Percentiles rank a stretch among this genome's conserved stretches.
phyloP scores from a whole-genome alignment of 306 rosid genomes.

The Heteromeles arbutifolia region DNA sequence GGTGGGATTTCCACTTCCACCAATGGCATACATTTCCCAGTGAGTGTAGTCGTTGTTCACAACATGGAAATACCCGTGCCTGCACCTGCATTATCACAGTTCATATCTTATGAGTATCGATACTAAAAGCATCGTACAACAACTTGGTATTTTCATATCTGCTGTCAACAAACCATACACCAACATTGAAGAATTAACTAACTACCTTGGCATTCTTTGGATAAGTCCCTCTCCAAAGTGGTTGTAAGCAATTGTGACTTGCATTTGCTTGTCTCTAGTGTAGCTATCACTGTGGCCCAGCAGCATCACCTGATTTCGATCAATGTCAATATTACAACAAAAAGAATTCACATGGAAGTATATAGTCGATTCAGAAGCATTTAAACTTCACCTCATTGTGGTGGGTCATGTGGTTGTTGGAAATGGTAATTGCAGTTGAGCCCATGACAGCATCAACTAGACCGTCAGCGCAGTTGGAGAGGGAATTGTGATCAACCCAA shows the following conservation, averaged over 20 bases:
- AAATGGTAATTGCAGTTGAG: slow-evolving; percentile 84
- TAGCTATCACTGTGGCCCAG: slow-evolving; percentile 96
- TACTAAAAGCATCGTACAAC: background rate
- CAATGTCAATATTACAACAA: slow-evolving; percentile 1
- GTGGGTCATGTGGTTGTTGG: slow-evolving; percentile 97
- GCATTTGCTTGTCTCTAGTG: slow-evolving; percentile 88
- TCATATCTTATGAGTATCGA: background rate
- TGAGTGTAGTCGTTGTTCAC: slow-evolving; percentile 99
- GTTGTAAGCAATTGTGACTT: slow-evolving; percentile 96
- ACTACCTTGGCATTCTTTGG: slow-evolving; percentile 98
- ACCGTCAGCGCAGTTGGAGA: slow-evolving; percentile 95
- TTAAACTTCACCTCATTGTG: slow-evolving; percentile 73
- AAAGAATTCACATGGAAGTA: background rate
- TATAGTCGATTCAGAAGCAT: background rate
- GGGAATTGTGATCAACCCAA: slow-evolving; percentile 93
- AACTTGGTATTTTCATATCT: background rate
- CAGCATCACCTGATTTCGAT: slow-evolving; percentile 73
- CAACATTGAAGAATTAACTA: slow-evolving; percentile 14
- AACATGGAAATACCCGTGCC: slow-evolving; percentile 96
- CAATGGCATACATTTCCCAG: slow-evolving; percentile 99
- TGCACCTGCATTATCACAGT: slow-evolving; percentile 57
- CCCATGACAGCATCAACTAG: slow-evolving; percentile 98
- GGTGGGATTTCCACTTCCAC: slow-evolving; percentile 92
- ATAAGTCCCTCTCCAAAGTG: slow-evolving; percentile 98
- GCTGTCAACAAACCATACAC: background rate